Conservation (phyloP, 2,329 filamentous ascomycete genomes). For the Fusarium piperis region DNA sequence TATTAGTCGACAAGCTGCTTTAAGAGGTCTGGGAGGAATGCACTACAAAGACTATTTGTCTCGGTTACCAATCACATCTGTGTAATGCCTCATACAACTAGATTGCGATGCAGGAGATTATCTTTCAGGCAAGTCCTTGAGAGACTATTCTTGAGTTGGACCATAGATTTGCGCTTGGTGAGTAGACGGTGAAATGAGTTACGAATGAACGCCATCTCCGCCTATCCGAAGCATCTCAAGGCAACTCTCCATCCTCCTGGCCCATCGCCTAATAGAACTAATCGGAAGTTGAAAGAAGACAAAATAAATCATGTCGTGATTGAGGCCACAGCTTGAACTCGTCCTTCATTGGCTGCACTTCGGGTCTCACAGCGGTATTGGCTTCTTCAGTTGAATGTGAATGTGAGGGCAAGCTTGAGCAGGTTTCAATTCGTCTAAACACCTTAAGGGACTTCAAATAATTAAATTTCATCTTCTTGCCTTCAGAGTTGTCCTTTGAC, state of each 20-base stretch:
- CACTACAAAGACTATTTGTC: neutral
- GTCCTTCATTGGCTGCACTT: too few relatives aligned
- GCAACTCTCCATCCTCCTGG: neutral
- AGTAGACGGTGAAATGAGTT: neutral
- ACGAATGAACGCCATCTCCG: neutral
- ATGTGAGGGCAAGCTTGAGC: too few relatives aligned
- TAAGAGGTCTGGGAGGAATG: neutral
- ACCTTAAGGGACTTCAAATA: neutral
- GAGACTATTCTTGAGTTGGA: neutral
- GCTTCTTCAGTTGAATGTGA: too few relatives aligned
- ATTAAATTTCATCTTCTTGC: neutral
- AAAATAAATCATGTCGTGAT: too few relatives aligned
- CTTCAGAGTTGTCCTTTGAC: neutral
- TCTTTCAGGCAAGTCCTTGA: neutral
- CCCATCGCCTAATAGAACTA: neutral
- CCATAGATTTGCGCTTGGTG: neutral
- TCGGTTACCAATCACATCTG: neutral
- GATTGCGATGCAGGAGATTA: neutral
- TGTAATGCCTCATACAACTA: neutral
- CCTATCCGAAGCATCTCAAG: too few relatives aligned
- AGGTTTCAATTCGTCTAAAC: too few relatives aligned
- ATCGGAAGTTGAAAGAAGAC: too few relatives aligned
- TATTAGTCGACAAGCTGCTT: neutral
- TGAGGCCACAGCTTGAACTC: too few relatives aligned
- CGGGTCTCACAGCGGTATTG: too few relatives aligned